Percentiles rank a stretch among this genome's conserved stretches.
Evolutionary conservation across 371 early-diverging fungal species (phyloP).

Genomic region (Mortierella sp.): DNA sequence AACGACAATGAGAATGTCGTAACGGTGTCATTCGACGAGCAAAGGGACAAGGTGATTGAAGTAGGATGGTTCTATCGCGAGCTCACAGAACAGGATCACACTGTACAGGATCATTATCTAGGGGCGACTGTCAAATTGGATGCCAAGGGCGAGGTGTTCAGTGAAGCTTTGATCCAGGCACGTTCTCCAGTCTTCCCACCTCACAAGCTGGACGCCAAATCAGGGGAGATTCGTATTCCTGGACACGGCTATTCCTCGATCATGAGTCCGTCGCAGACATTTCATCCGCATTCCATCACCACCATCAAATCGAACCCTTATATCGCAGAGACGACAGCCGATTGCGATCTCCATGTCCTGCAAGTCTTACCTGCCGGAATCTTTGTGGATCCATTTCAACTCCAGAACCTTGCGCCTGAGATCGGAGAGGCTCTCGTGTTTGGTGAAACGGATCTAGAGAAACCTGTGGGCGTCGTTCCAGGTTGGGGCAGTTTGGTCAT

Average conservation of each 20-base stretch:
- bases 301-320: slow-evolving; percentile 44
- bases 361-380: slow-evolving; percentile 41
- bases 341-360: slow-evolving; percentile 37
- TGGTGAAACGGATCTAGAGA: slow-evolving; percentile 53
- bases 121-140: slow-evolving; percentile 47
- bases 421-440: slow-evolving; percentile 36
- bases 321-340: slow-evolving; percentile 23
- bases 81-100: slow-evolving; percentile 33
- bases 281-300: slow-evolving; percentile 51
- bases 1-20: slow-evolving; percentile 5
- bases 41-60: slow-evolving; percentile 32
- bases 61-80: slow-evolving; percentile 52
- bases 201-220: slow-evolving; percentile 26
- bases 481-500: slow-evolving; percentile 52
- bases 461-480: slow-evolving; percentile 48
- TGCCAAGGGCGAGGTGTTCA: slow-evolving; percentile 29
- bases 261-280: slow-evolving; percentile 42
- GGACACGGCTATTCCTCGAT: slow-evolving; percentile 46
- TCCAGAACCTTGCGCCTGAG: slow-evolving; percentile 42
- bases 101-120: slow-evolving; percentile 30
- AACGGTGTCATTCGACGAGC: slow-evolving; percentile 24
- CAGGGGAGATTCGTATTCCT: slow-evolving; percentile 16
- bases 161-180: slow-evolving; percentile 39
- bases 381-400: slow-evolving; percentile 53
- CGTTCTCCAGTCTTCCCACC: slow-evolving; percentile 50